Conservation (phyloP, 2,329 filamentous ascomycete species). For the Penicillium sp. region DNA sequence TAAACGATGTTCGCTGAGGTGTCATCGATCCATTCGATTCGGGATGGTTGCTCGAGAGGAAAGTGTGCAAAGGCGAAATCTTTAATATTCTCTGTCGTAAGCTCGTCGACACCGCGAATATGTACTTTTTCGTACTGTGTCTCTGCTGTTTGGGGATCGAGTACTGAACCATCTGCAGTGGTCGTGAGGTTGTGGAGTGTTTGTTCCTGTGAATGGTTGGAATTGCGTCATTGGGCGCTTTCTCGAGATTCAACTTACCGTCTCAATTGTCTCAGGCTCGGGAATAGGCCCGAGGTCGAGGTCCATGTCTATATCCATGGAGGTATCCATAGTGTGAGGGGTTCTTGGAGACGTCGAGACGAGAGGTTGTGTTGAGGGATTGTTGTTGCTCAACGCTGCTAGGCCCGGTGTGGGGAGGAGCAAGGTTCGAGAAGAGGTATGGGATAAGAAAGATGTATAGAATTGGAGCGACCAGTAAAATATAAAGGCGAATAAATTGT, state of each 20-base stretch:
- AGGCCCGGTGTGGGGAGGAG: neutral
- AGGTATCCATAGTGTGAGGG: slow-evolving; percentile 33
- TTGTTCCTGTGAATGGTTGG: slow-evolving; percentile 30
- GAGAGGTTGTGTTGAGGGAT: neutral
- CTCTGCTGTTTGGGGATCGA: slow-evolving; percentile 39
- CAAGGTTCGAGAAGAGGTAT: neutral
- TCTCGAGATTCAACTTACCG: slow-evolving; percentile 26
- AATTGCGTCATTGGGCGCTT: slow-evolving; percentile 10
- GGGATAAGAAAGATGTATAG: neutral
- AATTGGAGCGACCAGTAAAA: neutral
- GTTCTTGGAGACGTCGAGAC: neutral
- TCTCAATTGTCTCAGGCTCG: slow-evolving; percentile 41
- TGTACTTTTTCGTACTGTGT: slow-evolving; percentile 70
- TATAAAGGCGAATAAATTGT: neutral
- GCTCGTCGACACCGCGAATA: slow-evolving; percentile 78
- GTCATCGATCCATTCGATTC: slow-evolving; percentile 95
- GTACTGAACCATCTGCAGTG: slow-evolving; percentile 24
- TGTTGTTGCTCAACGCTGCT: neutral
- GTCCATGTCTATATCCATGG: slow-evolving; percentile 77
- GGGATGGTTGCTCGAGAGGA: slow-evolving; percentile 57
- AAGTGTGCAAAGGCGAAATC: slow-evolving; percentile 74
- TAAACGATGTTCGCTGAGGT: slow-evolving; percentile 87
- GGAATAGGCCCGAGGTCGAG: slow-evolving; percentile 60
- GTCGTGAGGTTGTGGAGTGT: slow-evolving; percentile 14
- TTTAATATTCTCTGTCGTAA: slow-evolving; percentile 81